These are phyloP conservation scores for Astrothelium macrocarpum DNA, from an alignment of 495 filamentous ascomycete species.

Conservation along the genomic window DNA sequence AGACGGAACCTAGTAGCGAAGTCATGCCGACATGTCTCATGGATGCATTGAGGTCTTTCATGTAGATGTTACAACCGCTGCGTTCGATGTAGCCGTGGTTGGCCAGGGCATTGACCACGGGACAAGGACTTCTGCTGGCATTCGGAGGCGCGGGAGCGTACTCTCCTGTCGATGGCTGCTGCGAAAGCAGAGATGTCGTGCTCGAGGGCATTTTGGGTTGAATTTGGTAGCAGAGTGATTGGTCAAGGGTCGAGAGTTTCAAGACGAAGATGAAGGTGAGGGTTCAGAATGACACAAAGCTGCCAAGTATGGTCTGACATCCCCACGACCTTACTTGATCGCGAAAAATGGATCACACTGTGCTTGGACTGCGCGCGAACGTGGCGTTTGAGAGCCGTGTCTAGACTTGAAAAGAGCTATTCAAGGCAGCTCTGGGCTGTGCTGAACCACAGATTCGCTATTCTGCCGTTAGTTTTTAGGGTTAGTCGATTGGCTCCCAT, in stretches of 20 bases:
- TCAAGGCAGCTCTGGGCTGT: slow-evolving; percentile 4
- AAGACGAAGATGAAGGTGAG: slow-evolving; percentile 4
- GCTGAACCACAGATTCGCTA: neutral
- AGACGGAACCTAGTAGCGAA: slow-evolving; percentile 4
- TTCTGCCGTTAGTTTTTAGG: neutral
- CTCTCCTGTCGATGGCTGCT: slow-evolving; percentile 4
- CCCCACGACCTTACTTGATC: slow-evolving; percentile 4
- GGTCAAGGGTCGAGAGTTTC: slow-evolving; percentile 3
- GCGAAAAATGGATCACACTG: neutral
- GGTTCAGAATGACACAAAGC: slow-evolving; percentile 1
- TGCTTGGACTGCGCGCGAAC: slow-evolving; percentile 5
- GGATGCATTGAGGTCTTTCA: slow-evolving; percentile 5
- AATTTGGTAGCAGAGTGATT: neutral
- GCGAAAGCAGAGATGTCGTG: slow-evolving; percentile 1
- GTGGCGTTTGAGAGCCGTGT: slow-evolving; percentile 3
- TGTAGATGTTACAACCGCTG: slow-evolving; percentile 7
- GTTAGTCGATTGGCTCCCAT: neutral
- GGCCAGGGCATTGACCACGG: slow-evolving; percentile 12
- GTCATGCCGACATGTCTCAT: slow-evolving; percentile 6
- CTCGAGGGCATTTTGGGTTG: slow-evolving; percentile 4
- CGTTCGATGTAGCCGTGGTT: slow-evolving; percentile 10
- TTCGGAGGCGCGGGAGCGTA: slow-evolving; percentile 6
- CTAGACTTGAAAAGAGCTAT: slow-evolving; percentile 3
- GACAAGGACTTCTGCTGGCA: slow-evolving; percentile 10
- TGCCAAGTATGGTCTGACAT: neutral